A percentile compares a stretch with the other conserved stretches of the same genome.
These are phyloP conservation scores for Pythium biforme DNA, from an alignment of 352 stramenopile genomes.

Conservation along the genomic window DNA sequence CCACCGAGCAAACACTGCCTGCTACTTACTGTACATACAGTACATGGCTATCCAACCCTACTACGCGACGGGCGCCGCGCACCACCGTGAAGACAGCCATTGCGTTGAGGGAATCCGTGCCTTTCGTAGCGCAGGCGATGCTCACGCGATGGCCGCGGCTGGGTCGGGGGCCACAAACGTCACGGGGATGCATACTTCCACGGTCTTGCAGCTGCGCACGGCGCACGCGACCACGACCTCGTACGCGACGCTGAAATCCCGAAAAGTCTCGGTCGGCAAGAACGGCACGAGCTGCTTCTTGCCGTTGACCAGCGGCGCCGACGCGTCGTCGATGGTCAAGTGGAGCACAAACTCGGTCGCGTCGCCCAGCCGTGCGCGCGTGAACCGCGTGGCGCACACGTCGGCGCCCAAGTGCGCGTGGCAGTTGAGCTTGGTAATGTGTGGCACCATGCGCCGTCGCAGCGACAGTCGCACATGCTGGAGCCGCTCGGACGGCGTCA, in stretches of 20 bases:
- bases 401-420: background rate
- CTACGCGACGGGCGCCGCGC: no score
- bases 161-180: background rate
- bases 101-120: no score
- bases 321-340: background rate
- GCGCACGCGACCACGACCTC: constrained; percentile 1
- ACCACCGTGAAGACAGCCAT: no score
- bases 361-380: background rate
- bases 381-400: background rate
- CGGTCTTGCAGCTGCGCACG: background rate
- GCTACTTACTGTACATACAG: no score
- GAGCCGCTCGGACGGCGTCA: background rate
- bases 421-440: background rate
- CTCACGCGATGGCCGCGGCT: no score
- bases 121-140: no score
- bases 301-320: background rate
- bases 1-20: no score
- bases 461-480: background rate
- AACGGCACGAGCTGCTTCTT: background rate
- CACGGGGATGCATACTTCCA: background rate
- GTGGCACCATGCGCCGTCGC: background rate
- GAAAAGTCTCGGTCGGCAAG: background rate
- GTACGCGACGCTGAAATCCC: constrained; percentile 2
- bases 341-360: background rate
- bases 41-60: no score